Base-by-base conservation (phyloP, 805 yeast species). In the Hagleromyces aurorensis region DNA sequence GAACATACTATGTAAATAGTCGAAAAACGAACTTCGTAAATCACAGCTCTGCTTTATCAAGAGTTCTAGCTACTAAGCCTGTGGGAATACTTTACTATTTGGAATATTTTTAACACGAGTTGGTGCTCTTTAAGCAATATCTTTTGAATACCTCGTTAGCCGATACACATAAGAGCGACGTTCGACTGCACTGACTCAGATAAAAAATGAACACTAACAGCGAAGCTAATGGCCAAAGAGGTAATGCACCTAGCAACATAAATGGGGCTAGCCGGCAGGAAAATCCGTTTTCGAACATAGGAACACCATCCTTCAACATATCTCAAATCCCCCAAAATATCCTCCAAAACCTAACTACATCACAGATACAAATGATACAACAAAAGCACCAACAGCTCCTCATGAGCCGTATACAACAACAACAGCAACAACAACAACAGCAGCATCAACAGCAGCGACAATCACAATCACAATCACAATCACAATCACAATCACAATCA, bases 291-390 rank as follows among this genome's bases (percentile, higher is more conserved):
- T 49, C 50, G 24, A 50, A 50, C 23, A 48, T 55, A 17, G 61
- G 61, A 11, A 55, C 59, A 3, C 57, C 59, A 10, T 39, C 54
- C 5, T 55, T 55, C 27, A 52, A 41, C 29, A 41, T 55, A 18
- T 44, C 55, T 4, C 59, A 55, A 27, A 47, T 55, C 20, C 59
- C 61, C 14, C 48, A 45, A 9, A 49, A 51, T n/a, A 41, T 55
- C 15, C 31, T 52, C 10, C 58, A 52, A 33, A 46, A 46, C 26
- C 32, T 55, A 23, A 45, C 52, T 1, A 54, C 51, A 21, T 47
- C 41, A n/a, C 59, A 52, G 32, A 34, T 53, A 16, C 55, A 48
- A 26, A 42, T 50, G 46, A 53, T 53, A 11, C 59, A 56, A 30
- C 59, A 53, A 25, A 48, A 49, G 29, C 59, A 55, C 33, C 58